phyloP scores from a whole-genome alignment of 768 basidiomycete genomes.

The Collybia sordida region DNA sequence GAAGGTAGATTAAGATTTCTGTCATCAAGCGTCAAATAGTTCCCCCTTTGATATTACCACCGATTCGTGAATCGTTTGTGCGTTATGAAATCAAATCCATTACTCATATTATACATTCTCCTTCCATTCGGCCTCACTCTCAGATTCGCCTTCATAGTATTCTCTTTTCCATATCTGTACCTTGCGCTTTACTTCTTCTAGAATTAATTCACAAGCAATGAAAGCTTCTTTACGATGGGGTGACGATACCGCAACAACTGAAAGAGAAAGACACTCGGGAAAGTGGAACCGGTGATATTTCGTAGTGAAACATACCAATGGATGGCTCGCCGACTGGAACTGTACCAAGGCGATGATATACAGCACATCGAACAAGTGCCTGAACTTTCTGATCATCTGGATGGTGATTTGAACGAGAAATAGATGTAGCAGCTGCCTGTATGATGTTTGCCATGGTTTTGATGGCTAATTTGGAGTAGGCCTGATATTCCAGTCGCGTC shows the following conservation, averaged over 20 bases:
- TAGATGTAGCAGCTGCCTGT: constrained; percentile 37
- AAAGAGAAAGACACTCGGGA: background rate
- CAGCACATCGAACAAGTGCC: constrained; percentile 54
- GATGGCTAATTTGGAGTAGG: constrained; percentile 78
- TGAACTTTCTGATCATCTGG: constrained; percentile 19
- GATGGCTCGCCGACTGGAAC: constrained; percentile 81
- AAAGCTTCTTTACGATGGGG: constrained; percentile 86
- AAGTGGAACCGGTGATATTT: background rate
- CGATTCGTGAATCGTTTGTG: too few species aligned
- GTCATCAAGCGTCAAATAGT: constrained; percentile 43
- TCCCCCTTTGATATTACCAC: constrained; percentile 57
- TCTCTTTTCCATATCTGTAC: constrained; percentile 94
- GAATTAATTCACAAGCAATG: constrained; percentile 71
- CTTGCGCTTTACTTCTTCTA: constrained; percentile 83
- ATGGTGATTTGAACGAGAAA: constrained; percentile 44
- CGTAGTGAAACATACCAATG: constrained; percentile 41
- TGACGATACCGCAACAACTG: constrained; percentile 79
- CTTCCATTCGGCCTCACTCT: constrained; percentile 70
- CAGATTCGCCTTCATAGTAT: constrained; percentile 71
- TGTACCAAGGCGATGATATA: constrained; percentile 76
- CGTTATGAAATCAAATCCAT: too few species aligned
- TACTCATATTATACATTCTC: constrained; percentile 42
- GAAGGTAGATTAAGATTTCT: constrained; percentile 65
- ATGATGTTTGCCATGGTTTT: constrained; percentile 72
- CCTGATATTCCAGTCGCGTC: constrained; percentile 77